Conservation (phyloP, 2,329 filamentous ascomycete species). For the Paecilomyces formosus region DNA sequence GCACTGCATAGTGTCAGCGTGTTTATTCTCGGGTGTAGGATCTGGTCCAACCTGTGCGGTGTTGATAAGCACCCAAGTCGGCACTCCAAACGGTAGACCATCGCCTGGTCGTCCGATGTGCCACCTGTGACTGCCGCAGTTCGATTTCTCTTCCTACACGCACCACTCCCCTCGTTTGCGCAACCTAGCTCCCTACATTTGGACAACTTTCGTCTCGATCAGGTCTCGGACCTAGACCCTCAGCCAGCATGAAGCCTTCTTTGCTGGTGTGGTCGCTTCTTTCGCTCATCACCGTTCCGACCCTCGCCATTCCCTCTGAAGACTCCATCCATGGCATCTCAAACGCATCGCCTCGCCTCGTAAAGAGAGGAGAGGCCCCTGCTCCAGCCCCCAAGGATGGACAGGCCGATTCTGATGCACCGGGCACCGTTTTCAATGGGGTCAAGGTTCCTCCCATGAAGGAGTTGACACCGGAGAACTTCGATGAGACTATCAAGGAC, state of each 20-base stretch:
- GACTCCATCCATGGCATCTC: constrained; percentile 1
- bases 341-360: constrained; percentile 11
- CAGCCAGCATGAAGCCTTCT: constrained; percentile 29
- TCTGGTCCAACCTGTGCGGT: neutral
- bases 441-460: constrained; percentile 44
- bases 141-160: constrained; percentile 1
- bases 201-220: neutral
- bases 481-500: constrained; percentile 42
- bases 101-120: neutral
- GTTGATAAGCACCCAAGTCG: constrained; percentile 6
- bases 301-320: constrained; percentile 21
- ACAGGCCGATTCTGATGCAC: constrained; percentile 11
- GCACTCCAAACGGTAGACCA: constrained; percentile 5
- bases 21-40: neutral
- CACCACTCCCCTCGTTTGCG: neutral
- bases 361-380: constrained; percentile 18
- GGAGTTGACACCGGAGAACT: constrained; percentile 41
- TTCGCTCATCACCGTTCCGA: constrained; percentile 27
- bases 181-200: neutral
- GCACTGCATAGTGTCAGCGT: neutral
- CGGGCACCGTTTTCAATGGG: constrained; percentile 44
- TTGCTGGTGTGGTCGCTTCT: constrained; percentile 30
- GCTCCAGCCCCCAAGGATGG: constrained; percentile 1
- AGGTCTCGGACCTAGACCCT: constrained; percentile 11
- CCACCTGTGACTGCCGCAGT: neutral